Percentiles rank a stretch among this genome's conserved stretches.
phyloP scores from a whole-genome alignment of 768 basidiomycete genomes.

The Termitomyces sp. region DNA sequence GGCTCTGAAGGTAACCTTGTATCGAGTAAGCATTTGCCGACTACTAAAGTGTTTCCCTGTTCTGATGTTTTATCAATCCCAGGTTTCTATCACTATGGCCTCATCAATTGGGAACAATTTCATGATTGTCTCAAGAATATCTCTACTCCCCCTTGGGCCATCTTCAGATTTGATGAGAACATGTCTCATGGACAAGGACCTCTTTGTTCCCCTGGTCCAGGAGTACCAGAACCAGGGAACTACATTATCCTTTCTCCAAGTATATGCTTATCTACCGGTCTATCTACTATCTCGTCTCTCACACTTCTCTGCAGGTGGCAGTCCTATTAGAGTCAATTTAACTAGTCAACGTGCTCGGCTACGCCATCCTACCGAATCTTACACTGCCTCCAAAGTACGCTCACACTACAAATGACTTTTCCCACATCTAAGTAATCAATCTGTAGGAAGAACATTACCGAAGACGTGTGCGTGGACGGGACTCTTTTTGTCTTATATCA shows the following conservation, averaged over 20 bases:
- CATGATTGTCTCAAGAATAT: background rate
- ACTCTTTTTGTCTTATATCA: background rate
- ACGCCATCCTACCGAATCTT: background rate
- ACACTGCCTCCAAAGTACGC: background rate
- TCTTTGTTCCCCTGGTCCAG: too few relatives aligned
- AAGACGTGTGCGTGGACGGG: background rate
- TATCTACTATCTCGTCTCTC: background rate
- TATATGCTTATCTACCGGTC: background rate
- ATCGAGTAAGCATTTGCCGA: background rate
- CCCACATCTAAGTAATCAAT: background rate
- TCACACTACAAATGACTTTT: background rate
- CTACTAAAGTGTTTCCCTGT: too few relatives aligned
- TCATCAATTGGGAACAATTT: background rate
- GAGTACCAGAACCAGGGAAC: too few relatives aligned
- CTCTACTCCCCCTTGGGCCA: background rate
- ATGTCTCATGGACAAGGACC: too few relatives aligned
- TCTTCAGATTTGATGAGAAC: background rate
- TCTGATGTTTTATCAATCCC: too few relatives aligned
- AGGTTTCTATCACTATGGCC: too few relatives aligned
- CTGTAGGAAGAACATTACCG: background rate
- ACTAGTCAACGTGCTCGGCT: background rate
- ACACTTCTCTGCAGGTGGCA: background rate
- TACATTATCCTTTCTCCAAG: background rate
- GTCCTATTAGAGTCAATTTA: background rate
- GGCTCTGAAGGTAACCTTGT: background rate